phyloP scores from a whole-genome alignment of 371 early-diverging fungal species.

The Coemansia sp. region DNA sequence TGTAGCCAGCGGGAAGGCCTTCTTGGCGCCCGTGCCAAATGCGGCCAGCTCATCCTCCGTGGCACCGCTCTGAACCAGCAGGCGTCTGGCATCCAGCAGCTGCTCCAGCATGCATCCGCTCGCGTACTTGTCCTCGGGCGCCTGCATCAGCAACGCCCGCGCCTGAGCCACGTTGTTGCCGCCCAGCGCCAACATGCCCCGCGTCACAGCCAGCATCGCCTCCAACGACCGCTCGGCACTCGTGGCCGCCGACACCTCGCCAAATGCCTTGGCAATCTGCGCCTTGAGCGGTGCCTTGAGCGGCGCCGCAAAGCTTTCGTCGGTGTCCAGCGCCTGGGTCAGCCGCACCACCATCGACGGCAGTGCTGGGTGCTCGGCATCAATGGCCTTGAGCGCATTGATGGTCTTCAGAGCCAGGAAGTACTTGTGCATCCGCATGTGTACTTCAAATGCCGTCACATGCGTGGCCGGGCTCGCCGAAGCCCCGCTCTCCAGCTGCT shows the following conservation, averaged over 20 bases:
- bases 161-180: slow-evolving; percentile 14
- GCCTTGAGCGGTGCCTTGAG: slow-evolving; percentile 45
- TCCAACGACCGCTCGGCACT: slow-evolving; percentile 12
- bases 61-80: slow-evolving; percentile 21
- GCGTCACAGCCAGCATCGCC: slow-evolving; percentile 19
- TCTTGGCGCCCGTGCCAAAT: slow-evolving; percentile 21
- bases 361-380: slow-evolving; percentile 56
- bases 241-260: slow-evolving; percentile 20
- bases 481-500: slow-evolving; percentile 56
- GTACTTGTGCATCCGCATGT: slow-evolving; percentile 75
- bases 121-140: slow-evolving; percentile 20
- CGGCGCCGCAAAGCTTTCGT: slow-evolving; percentile 45
- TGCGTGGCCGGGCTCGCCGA: slow-evolving; percentile 58
- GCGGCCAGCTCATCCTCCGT: slow-evolving; percentile 13
- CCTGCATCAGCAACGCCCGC: slow-evolving; percentile 8
- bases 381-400: slow-evolving; percentile 58
- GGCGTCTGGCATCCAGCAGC: slow-evolving; percentile 20
- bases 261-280: slow-evolving; percentile 41
- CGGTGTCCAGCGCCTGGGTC: slow-evolving; percentile 25
- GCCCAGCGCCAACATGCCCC: slow-evolving; percentile 30
- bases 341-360: slow-evolving; percentile 57
- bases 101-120: slow-evolving; percentile 23
- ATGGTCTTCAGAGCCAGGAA: slow-evolving; percentile 72
- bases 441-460: slow-evolving; percentile 71
- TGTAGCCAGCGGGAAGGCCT: slow-evolving; percentile 35